phyloP scores from a whole-genome alignment of 2,329 filamentous ascomycete species.

The Alternaria tenuissima region DNA sequence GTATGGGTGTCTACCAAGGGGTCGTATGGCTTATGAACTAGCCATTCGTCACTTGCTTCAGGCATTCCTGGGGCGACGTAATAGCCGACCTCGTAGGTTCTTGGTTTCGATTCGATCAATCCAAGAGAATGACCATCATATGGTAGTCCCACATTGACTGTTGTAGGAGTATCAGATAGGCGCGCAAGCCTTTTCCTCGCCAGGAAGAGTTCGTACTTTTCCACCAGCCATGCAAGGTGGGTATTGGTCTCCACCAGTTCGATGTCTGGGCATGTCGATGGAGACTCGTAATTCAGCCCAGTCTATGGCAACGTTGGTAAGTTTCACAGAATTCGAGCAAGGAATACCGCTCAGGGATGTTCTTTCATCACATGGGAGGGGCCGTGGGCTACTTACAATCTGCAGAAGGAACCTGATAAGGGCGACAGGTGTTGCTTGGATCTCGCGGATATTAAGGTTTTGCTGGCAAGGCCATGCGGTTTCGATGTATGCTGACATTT shows the following conservation, averaged over 20 bases:
- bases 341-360: neutral
- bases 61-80: neutral
- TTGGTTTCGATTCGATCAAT: too few species aligned
- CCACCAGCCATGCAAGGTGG: neutral
- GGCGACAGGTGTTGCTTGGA: neutral
- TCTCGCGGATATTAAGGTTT: neutral
- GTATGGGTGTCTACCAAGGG: neutral
- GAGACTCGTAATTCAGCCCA: neutral
- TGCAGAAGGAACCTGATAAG: neutral
- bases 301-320: neutral
- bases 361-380: neutral
- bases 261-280: neutral
- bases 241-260: neutral
- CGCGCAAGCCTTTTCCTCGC: neutral
- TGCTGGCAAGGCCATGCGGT: neutral
- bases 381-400: neutral
- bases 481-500: neutral
- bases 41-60: neutral
- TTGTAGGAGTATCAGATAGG: neutral
- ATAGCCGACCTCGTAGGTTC: neutral
- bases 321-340: neutral
- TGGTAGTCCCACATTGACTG: neutral
- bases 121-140: neutral
- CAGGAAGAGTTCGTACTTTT: neutral
- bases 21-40: neutral